Conservation (phyloP, 805 yeast species). For the Candida silvicultrix region DNA sequence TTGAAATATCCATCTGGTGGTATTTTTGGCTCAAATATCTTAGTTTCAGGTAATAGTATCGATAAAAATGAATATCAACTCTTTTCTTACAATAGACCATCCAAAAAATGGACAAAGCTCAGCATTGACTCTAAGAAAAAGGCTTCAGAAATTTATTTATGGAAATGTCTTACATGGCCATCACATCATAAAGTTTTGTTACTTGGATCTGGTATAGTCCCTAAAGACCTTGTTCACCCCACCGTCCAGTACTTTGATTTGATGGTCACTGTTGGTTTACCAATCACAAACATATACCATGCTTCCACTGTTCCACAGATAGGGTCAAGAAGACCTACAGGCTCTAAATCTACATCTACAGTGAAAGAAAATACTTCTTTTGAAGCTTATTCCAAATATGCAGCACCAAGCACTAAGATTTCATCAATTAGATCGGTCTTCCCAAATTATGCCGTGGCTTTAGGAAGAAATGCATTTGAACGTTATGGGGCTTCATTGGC, state of each 20-base stretch:
- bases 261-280: slow-evolving; percentile 46
- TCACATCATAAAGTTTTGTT: slow-evolving; percentile 69
- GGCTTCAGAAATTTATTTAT: slow-evolving; percentile 43
- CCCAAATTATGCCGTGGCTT: slow-evolving; percentile 71
- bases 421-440: slow-evolving; percentile 64
- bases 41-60: slow-evolving; percentile 54
- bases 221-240: slow-evolving; percentile 20
- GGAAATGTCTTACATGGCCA: slow-evolving; percentile 69
- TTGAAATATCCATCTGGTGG: slow-evolving; percentile 55
- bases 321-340: slow-evolving; percentile 14
- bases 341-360: slow-evolving; percentile 1
- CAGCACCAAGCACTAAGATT: slow-evolving; percentile 64
- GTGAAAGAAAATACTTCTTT: slow-evolving; percentile 29
- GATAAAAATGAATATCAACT: slow-evolving; percentile 35
- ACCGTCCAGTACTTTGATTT: slow-evolving; percentile 37
- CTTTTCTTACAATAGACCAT: slow-evolving; percentile 45
- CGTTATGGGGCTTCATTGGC: slow-evolving; percentile 56
- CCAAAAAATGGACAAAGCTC: slow-evolving; percentile 60
- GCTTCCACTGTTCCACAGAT: slow-evolving; percentile 9
- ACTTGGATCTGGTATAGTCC: slow-evolving; percentile 37
- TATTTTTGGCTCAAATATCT: slow-evolving; percentile 57
- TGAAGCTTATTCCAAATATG: slow-evolving; percentile 67
- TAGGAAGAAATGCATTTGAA: slow-evolving; percentile 71
- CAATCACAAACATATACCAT: slow-evolving; percentile 41
- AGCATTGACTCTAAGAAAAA: slow-evolving; percentile 43